A percentile compares a stretch with the other conserved stretches of the same genome.
Evolutionary conservation across 306 rosid genomes (phyloP).

Genomic region (Quercus variabilis): DNA sequence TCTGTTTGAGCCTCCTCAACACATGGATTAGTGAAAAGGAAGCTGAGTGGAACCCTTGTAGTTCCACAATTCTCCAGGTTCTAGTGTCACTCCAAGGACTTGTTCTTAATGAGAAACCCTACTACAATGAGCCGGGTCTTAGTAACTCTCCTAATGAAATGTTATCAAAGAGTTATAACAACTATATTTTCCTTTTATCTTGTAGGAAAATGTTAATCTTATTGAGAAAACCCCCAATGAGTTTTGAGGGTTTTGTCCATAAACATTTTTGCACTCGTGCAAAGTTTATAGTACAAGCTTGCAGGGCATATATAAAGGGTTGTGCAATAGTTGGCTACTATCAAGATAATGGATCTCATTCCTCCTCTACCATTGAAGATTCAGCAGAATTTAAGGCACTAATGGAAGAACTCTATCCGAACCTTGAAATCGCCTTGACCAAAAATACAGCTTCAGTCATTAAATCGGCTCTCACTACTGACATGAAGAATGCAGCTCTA

Average conservation of each 20-base stretch:
- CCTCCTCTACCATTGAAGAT: not conserved
- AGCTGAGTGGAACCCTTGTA: not conserved
- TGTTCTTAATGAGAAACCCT: constrained; percentile 4
- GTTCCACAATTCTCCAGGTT: not conserved
- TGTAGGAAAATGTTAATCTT: not conserved
- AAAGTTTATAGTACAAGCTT: not conserved
- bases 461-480: no score
- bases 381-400: not conserved
- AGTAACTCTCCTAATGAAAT: not conserved
- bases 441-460: not conserved
- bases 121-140: not conserved
- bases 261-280: not conserved
- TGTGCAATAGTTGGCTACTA: not conserved
- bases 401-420: not conserved
- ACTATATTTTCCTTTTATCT: not conserved
- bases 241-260: not conserved
- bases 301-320: not conserved
- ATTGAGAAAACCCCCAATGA: not conserved
- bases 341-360: not conserved
- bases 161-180: not conserved
- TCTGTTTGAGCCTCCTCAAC: constrained; percentile 2
- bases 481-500: no score
- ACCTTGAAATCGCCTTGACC: not conserved
- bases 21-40: not conserved
- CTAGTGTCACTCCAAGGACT: not conserved